Evolutionary conservation across 306 rosid species (phyloP).

Genomic region (Corylus avellana): DNA sequence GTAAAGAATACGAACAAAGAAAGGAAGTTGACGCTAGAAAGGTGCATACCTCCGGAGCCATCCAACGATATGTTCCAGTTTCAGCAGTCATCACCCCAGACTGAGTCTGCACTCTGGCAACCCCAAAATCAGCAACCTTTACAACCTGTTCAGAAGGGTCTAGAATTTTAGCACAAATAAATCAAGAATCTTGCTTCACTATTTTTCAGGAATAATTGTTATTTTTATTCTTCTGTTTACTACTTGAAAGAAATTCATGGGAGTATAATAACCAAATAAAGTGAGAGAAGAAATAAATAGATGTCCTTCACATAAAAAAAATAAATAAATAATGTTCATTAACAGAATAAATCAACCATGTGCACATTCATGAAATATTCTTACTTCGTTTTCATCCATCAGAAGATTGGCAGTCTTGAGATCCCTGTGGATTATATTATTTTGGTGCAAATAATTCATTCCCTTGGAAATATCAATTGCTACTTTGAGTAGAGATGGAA

Average conservation of each 20-base stretch:
- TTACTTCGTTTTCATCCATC: conserved; percentile 97
- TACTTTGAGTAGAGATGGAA: conserved; percentile 89
- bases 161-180: conserved; percentile 22
- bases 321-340: not conserved
- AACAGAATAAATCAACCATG: conserved; percentile 21
- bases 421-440: conserved; percentile 96
- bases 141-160: conserved; percentile 64
- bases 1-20: conserved; percentile 5
- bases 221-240: conserved; percentile 15
- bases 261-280: not conserved
- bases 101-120: conserved; percentile 93
- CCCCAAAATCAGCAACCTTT: conserved; percentile 99
- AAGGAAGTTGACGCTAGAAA: conserved; percentile 7
- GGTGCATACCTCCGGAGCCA: conserved; percentile 95
- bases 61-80: conserved; percentile 99
- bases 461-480: conserved; percentile 95
- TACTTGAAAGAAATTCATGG: not conserved
- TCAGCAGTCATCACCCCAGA: conserved; percentile 99
- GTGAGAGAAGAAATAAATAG: not conserved
- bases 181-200: conserved; percentile 19
- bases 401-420: conserved; percentile 99
- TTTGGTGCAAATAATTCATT: conserved; percentile 96
- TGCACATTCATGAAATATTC: conserved; percentile 39
- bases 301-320: not conserved
- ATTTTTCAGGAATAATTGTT: not conserved